Evolutionary conservation across 805 yeast species (phyloP), one percentile per base, ranked within the genome.

Genomic region (Jamesozyma spencerorum): DNA sequence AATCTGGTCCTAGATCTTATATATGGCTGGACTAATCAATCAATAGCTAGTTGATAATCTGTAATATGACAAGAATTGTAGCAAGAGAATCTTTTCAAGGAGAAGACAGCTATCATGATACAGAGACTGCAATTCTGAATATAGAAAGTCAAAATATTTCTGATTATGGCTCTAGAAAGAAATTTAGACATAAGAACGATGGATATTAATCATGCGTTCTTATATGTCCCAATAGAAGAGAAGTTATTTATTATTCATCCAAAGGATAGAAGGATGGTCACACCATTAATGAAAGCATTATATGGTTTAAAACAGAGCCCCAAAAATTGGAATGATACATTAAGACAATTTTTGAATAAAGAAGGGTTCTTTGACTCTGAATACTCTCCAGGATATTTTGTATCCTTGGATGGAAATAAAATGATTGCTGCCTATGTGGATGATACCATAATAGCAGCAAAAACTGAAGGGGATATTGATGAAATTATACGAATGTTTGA

Each of bases 341-440:
- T 45, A 12, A 33, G 40, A 34, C 8, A 34, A 2, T 42, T 18
- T 24, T 6, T 45, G 27, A 45, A 42, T 34, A 12, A 29, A 12
- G 3, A 14, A 18, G 36, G 20, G 1, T 18, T 36, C 7, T 27
- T 30, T 37, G 44, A 45, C 28, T 17, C 30, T 14, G 38, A 29
- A 15, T 40, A 34, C 18, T 31, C 42, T 4, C 44, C 42, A 15
- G 46, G 48, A 3, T 24, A 43, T 2, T 45, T n/a, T 36, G n/a
- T 19, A 19, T 31, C 34, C 13, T 22, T 31, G 12, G 41, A 38
- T 30, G 18, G 26, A 10, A 34, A 26, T 3, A 14, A 18, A 2
- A 36, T 43, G 40, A 39, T 46, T 11, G 47, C 45, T 3, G 43
- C 32, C 12, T 41, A 46, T 34, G 49, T 46, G 2, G 47, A 44